Base-by-base conservation (phyloP, 768 basidiomycete species). In the Lentinula lateritia region DNA sequence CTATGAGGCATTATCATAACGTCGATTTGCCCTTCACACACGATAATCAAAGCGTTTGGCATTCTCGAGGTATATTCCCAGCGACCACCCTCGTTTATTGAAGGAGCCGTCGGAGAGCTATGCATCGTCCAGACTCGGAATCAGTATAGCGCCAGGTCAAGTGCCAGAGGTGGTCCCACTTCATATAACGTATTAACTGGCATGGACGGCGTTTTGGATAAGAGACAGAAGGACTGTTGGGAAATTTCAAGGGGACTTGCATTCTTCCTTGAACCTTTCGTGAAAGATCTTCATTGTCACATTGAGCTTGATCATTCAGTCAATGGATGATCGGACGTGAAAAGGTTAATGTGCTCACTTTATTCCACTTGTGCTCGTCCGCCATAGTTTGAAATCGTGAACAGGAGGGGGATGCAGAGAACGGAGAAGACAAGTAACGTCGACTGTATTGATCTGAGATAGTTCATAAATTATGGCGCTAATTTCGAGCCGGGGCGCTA, bases 21-120 rank as follows among this genome's bases (percentile, higher is more conserved):
- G 28, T 28, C 28, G 28, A 28, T 28, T 3, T 28, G 28, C 28
- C 35, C 43, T 28, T 35, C 42, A 52, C 72, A 28, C 63, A 84
- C 83, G 77, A 60, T 75, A 69, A 32, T 74, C 75, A 39, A 85
- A 68, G 2, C 73, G 66, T 32, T 69, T 65, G 0, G 77, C 77
- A 16, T 68, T 71, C 10, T 75, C 66, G 16, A 86, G 74, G 65
- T 80, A 85, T 42, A 69, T 64, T 6, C 65, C 50, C 10, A 84
- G 72, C 6, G 74, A 76, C 66, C 83, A 70, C 16, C 80, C 81
- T n/a, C 71, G 73, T 38, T 71, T 69, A 45, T 66, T 72, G 68
- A 79, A 84, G 1, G 81, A 79, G 10, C 82, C 82, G 67, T 86
- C 83, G 43, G 83, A 80, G 1, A 82, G 71, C 83, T 85, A 35